Percentiles rank a stretch among this genome's conserved stretches.
These are phyloP conservation scores for Backusella mclennaniae DNA, from an alignment of 192 early-diverging fungal genomes.

Conservation along the genomic window DNA sequence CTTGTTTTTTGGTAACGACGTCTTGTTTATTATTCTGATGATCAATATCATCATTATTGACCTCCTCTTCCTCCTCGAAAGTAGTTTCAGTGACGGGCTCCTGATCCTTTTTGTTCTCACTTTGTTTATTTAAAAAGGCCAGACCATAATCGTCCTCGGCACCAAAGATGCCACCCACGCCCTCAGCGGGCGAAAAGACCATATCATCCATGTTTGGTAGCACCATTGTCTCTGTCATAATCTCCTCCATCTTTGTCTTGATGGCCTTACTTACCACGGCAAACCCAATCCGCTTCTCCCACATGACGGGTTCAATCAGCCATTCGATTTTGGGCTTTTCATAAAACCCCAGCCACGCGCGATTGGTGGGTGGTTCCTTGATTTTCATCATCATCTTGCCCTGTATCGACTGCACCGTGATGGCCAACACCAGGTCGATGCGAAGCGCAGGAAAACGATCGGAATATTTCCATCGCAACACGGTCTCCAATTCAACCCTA, in stretches of 20 bases:
- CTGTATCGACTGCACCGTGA: constrained; percentile 68
- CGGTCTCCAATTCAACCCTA: constrained; percentile 75
- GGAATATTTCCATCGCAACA: constrained; percentile 37
- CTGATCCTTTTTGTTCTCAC: background rate
- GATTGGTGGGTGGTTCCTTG: constrained; percentile 79
- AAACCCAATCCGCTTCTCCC: constrained; percentile 77
- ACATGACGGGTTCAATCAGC: constrained; percentile 76
- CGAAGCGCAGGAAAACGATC: constrained; percentile 55
- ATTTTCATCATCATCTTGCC: constrained; percentile 81
- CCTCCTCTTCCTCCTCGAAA: background rate
- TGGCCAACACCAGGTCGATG: constrained; percentile 75
- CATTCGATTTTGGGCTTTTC: constrained; percentile 75
- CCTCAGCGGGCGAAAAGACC: constrained; percentile 68
- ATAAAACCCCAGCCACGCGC: constrained; percentile 87
- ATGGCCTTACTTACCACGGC: constrained; percentile 79
- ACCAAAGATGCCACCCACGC: constrained; percentile 52
- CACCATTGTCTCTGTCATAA: constrained; percentile 77
- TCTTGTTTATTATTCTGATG: background rate
- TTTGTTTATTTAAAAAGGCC: background rate
- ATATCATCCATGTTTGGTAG: constrained; percentile 91
- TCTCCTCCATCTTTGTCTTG: constrained; percentile 80
- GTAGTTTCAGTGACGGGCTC: background rate
- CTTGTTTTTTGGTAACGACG: background rate
- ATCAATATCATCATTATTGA: background rate
- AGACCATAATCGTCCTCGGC: background rate